Evolutionary conservation across 2,329 filamentous ascomycete genomes (phyloP), one percentile per base, ranked within the genome.

Genomic region (Zasmidium cellare): DNA sequence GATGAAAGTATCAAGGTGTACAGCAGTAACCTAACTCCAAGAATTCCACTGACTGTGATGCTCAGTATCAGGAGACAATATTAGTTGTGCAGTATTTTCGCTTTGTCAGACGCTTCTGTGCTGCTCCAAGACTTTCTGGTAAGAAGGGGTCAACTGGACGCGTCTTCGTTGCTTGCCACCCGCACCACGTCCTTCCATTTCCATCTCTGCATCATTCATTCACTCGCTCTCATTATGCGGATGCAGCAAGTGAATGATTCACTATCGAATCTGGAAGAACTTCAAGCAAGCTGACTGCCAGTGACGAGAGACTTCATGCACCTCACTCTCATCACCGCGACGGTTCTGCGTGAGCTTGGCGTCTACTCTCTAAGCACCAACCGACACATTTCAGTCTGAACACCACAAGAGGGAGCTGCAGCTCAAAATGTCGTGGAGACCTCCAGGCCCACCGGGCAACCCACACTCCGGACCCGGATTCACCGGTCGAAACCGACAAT

Each of bases 401-500:
- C n/a, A n/a, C n/a, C 50, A 46, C 14, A 20, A 24, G 1, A 20
- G n/a, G 6, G 6, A 28, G 11, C 5, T 28, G n/a, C 45, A 38
- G 19, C 24, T 46, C 14, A 51, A 28, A 28, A 65, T 65, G 63
- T 63, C 63, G 12, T 60, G 61, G 56, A 60, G 52, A n/a, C 60
- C 60, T 9, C 57, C 57, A 11, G 62, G 60, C 9, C 62, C 60
- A 16, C 46, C 48, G 16, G 60, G 57, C 46, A 48, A 60, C 45
- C 62, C 58, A 31, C 62, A 58, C 46, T 57, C 51, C 11, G 60
- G 57, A 24, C 46, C 59, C 7, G 59, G 56, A 16, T 64, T 60
- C 56, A 59, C 62, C 19, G 64, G 62, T 25, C 66, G 61, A 59
- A 69, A 70, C 50, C 58, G 64, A 49, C 45, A 56, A 2, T n/a